A percentile compares a stretch with the other conserved stretches of the same genome.
Conservation (phyloP, 2,329 filamentous ascomycete species). For the Stemphylium beticola region DNA sequence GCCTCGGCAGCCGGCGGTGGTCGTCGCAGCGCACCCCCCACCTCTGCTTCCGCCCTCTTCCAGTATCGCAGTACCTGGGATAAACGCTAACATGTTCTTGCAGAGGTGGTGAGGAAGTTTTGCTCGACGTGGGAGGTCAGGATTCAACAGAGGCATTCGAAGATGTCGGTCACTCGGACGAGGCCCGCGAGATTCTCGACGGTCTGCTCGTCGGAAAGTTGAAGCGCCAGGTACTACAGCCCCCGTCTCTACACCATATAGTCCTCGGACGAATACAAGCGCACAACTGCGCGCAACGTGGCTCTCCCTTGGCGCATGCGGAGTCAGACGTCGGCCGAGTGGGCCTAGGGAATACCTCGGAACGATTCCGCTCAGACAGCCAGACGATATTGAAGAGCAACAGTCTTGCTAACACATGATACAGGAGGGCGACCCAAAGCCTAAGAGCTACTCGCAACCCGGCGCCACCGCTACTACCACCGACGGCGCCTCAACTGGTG, state of each 20-base stretch:
- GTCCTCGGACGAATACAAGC: too few relatives aligned
- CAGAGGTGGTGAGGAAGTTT: constrained; percentile 97
- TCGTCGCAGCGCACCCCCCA: neutral
- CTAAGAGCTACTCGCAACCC: constrained; percentile 63
- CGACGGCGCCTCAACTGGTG: constrained; percentile 65
- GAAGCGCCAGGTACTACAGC: constrained; percentile 44
- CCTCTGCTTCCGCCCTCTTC: constrained; percentile 1
- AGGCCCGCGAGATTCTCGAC: constrained; percentile 92
- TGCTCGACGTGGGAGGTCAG: constrained; percentile 94
- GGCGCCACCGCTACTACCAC: constrained; percentile 56
- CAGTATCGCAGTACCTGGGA: neutral
- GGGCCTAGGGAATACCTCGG: constrained; percentile 16
- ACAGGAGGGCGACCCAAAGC: constrained; percentile 76
- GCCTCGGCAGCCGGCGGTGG: neutral
- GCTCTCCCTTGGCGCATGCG: neutral
- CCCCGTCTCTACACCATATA: neutral
- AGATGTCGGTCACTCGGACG: constrained; percentile 98
- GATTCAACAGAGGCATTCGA: constrained; percentile 98
- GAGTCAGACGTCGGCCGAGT: neutral
- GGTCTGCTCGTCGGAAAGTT: constrained; percentile 47
- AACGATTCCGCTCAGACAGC: constrained; percentile 23
- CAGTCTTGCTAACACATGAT: constrained; percentile 3
- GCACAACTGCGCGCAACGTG: neutral
- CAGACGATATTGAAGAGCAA: neutral
- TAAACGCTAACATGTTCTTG: constrained; percentile 16